Evolutionary conservation across 371 early-diverging fungal genomes (phyloP).

Genomic region (Apophysomyces ossiformis): DNA sequence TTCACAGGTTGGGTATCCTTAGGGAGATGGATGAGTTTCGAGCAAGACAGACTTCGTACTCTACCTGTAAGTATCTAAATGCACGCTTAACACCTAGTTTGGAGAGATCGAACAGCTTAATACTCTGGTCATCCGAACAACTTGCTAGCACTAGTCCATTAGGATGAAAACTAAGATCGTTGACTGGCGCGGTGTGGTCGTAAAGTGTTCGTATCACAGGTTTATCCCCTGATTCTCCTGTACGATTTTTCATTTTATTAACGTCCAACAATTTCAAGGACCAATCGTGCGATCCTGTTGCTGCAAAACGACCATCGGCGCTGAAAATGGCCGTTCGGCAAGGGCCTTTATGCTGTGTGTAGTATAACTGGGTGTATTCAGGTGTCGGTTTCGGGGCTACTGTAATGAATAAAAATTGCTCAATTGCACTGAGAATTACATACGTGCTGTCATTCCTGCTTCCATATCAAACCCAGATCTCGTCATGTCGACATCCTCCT

Average conservation of each 20-base stretch:
- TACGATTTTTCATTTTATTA: slow-evolving; percentile 68
- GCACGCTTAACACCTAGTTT: slow-evolving; percentile 79
- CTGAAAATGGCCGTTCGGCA: slow-evolving; percentile 55
- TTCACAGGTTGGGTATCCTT: slow-evolving; percentile 74
- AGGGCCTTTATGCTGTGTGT: slow-evolving; percentile 62
- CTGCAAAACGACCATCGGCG: slow-evolving; percentile 75
- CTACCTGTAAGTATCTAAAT: slow-evolving; percentile 84
- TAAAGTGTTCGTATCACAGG: slow-evolving; percentile 89
- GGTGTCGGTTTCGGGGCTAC: slow-evolving; percentile 41
- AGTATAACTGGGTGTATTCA: slow-evolving; percentile 55
- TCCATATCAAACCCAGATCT: slow-evolving; percentile 36
- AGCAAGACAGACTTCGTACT: neutral
- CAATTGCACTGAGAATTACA: neutral
- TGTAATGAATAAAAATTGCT: slow-evolving; percentile 15
- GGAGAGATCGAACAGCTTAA: slow-evolving; percentile 89
- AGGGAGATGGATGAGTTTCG: neutral
- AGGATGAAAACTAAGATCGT: slow-evolving; percentile 91
- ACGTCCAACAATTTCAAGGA: slow-evolving; percentile 92
- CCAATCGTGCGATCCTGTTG: slow-evolving; percentile 90
- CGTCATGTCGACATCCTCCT: slow-evolving; percentile 18
- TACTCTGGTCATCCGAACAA: slow-evolving; percentile 82
- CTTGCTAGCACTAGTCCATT: slow-evolving; percentile 89
- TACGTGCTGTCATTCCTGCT: slow-evolving; percentile 38
- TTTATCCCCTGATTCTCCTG: slow-evolving; percentile 69
- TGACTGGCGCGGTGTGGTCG: slow-evolving; percentile 83